Conservation (phyloP, 345 rosid species). For the Eutrema heterophyllum region DNA sequence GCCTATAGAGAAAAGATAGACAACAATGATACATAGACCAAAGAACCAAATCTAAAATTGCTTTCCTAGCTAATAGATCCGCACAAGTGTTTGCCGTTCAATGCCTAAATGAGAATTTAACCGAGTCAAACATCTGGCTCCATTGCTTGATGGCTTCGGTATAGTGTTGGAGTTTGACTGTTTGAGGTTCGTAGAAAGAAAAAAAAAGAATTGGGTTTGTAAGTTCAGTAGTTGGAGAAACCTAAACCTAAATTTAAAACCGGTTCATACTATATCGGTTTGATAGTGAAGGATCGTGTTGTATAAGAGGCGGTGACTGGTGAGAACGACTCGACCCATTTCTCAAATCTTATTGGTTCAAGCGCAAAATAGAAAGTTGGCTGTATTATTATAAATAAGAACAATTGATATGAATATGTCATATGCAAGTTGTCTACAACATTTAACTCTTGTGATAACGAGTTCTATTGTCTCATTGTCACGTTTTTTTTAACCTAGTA, state of each 20-base stretch:
- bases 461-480: slow-evolving; percentile 11
- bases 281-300: slow-evolving; percentile 17
- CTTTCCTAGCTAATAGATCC: too few species aligned
- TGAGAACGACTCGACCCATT: slow-evolving; percentile 21
- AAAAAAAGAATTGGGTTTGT: not conserved
- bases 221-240: not conserved
- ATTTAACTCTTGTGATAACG: slow-evolving; percentile 32
- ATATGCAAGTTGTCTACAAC: slow-evolving; percentile 23
- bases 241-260: not conserved
- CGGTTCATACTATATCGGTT: slow-evolving; percentile 12
- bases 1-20: too few species aligned
- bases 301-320: not conserved
- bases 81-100: too few species aligned
- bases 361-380: slow-evolving; percentile 7
- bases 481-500: not conserved
- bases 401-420: slow-evolving; percentile 21
- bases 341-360: slow-evolving; percentile 28
- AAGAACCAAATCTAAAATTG: too few species aligned
- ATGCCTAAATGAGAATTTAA: too few species aligned
- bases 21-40: too few species aligned
- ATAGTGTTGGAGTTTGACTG: too few species aligned
- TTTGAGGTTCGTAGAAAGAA: too few species aligned
- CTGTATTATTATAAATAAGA: slow-evolving; percentile 18
- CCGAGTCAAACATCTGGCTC: too few species aligned
- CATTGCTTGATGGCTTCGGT: too few species aligned